Evolutionary conservation across 345 rosid species (phyloP).

Genomic region (Eucalyptus fibrosa): DNA sequence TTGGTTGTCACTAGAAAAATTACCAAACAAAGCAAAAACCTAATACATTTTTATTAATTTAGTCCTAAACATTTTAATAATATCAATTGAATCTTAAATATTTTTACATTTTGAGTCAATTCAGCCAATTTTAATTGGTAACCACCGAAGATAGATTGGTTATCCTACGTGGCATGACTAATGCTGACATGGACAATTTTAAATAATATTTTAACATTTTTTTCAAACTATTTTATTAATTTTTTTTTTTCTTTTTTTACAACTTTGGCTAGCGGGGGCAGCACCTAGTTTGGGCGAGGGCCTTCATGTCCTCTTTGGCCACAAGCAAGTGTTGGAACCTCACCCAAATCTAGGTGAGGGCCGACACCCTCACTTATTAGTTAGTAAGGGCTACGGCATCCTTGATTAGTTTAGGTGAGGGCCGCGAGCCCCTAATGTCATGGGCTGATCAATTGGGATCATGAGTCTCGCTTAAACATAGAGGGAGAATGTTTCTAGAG

Average conservation of each 20-base stretch:
- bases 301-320: background rate
- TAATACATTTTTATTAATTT: background rate
- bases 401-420: background rate
- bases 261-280: fast-evolving
- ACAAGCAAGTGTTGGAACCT: background rate
- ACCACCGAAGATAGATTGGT: background rate
- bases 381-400: background rate
- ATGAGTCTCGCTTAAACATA: fast-evolving
- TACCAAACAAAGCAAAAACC: background rate
- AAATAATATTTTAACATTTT: background rate
- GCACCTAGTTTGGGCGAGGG: background rate
- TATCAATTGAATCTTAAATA: background rate
- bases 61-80: background rate
- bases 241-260: background rate
- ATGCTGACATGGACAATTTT: background rate
- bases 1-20: background rate
- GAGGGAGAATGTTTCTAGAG: too few species aligned
- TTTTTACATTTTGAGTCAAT: background rate
- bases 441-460: fast-evolving
- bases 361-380: background rate
- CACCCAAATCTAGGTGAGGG: background rate
- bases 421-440: fast-evolving
- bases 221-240: too few species aligned
- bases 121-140: background rate
- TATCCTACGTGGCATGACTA: background rate